Percentiles rank a stretch among this genome's conserved stretches.
phyloP scores from a whole-genome alignment of 1,284 basidiomycete species.

The Takashimella tepidaria region DNA sequence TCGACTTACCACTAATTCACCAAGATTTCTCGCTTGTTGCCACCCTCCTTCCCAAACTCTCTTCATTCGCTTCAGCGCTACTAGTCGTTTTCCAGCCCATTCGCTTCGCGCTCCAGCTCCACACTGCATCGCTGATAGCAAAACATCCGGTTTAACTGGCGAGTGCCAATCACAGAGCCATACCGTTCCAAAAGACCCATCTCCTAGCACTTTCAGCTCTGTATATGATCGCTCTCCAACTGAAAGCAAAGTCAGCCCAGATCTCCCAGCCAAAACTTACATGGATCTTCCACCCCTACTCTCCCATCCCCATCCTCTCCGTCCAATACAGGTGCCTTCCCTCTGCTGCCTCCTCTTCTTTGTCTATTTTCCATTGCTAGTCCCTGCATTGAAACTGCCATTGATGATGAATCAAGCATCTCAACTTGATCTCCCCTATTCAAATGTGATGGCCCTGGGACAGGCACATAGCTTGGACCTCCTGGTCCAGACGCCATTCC shows the following conservation, averaged over 20 bases:
- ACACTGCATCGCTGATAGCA: slow-evolving; percentile 86
- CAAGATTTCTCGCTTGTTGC: slow-evolving; percentile 91
- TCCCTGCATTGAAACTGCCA: neutral
- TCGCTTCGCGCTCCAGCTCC: slow-evolving; percentile 72
- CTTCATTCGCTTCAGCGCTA: slow-evolving; percentile 98
- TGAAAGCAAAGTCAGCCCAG: slow-evolving; percentile 10
- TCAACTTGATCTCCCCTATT: slow-evolving; percentile 7
- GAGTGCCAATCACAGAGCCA: slow-evolving; percentile 99
- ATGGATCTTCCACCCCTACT: slow-evolving; percentile 39
- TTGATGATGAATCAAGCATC: slow-evolving; percentile 1
- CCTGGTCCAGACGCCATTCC: neutral
- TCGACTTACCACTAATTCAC: slow-evolving; percentile 80
- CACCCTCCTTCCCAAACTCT: slow-evolving; percentile 94
- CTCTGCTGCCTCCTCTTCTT: neutral
- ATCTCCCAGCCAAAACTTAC: slow-evolving; percentile 21
- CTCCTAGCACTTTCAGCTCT: slow-evolving; percentile 79
- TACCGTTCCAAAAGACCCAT: slow-evolving; percentile 96
- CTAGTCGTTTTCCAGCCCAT: slow-evolving; percentile 89
- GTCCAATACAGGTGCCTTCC: neutral
- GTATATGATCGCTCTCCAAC: slow-evolving; percentile 50
- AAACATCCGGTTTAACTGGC: slow-evolving; percentile 78
- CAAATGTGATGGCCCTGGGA: slow-evolving; percentile 8
- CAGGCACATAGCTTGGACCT: slow-evolving; percentile 1
- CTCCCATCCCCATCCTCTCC: slow-evolving; percentile 34
- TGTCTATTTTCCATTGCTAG: slow-evolving; percentile 5